Evolutionary conservation across 768 basidiomycete genomes (phyloP).

Genomic region (Hericium coralloides): DNA sequence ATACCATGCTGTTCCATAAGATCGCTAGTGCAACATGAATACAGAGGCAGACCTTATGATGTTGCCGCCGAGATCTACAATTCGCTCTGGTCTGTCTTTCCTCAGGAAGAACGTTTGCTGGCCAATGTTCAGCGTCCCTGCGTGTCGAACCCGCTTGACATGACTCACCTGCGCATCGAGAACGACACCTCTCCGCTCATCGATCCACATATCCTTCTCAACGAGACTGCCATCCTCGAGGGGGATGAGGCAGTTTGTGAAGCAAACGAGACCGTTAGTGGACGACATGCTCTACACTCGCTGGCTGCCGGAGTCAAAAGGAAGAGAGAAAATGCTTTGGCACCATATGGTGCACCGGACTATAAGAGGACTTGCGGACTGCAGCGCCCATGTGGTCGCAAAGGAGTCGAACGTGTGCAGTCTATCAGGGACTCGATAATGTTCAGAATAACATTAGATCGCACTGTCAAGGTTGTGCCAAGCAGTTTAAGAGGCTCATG

Average conservation of each 20-base stretch:
- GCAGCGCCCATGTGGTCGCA: too few species aligned
- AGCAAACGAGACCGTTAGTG: slow-evolving; percentile 66
- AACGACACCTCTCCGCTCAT: slow-evolving; percentile 63
- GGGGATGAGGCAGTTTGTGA: slow-evolving; percentile 79
- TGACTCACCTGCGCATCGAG: slow-evolving; percentile 58
- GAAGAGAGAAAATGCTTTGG: too few species aligned
- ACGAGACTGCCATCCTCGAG: slow-evolving; percentile 72
- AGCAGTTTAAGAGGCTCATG: too few species aligned
- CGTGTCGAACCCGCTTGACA: neutral
- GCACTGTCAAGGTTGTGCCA: too few species aligned
- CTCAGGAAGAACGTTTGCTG: slow-evolving; percentile 61
- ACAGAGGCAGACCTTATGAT: slow-evolving; percentile 50
- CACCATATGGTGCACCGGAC: too few species aligned
- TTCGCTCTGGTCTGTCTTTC: slow-evolving; percentile 49
- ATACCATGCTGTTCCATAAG: neutral
- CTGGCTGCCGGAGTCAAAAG: too few species aligned
- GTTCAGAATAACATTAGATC: too few species aligned
- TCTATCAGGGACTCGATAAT: too few species aligned
- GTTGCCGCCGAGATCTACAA: slow-evolving; percentile 66
- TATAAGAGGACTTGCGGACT: too few species aligned
- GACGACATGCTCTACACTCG: slow-evolving; percentile 23
- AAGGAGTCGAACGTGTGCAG: too few species aligned
- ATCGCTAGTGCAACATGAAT: neutral
- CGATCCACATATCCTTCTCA: slow-evolving; percentile 75
- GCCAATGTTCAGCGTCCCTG: slow-evolving; percentile 1